Evolutionary conservation across 1,139 yeast genomes (phyloP).

Genomic region (Kodamaea anthophila): DNA sequence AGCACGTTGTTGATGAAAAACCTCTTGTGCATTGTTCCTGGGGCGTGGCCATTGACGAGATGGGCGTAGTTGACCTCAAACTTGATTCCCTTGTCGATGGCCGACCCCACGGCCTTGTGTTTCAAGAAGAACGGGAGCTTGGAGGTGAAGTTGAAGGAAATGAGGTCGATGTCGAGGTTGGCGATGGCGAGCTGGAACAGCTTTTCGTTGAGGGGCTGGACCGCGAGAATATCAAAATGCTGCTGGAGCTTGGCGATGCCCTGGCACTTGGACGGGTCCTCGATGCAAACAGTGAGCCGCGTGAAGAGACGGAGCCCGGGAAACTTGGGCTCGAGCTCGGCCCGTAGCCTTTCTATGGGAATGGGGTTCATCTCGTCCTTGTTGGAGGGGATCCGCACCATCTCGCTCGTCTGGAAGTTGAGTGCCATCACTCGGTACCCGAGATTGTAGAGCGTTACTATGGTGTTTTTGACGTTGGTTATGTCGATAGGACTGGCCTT

Average conservation of each 20-base stretch:
- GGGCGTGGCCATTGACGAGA: constrained; percentile 34
- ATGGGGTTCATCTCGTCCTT: constrained; percentile 33
- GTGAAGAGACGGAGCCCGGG: constrained; percentile 49
- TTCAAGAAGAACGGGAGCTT: constrained; percentile 73
- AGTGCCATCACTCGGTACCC: constrained; percentile 74
- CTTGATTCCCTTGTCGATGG: constrained; percentile 73
- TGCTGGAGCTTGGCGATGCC: constrained; percentile 56
- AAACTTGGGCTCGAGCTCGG: constrained; percentile 29
- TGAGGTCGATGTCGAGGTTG: constrained; percentile 69
- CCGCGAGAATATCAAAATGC: constrained; percentile 73
- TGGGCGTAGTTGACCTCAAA: constrained; percentile 72
- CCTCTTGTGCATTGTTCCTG: constrained; percentile 33
- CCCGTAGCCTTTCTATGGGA: constrained; percentile 19
- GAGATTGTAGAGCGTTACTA: constrained; percentile 52
- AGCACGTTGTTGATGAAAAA: constrained; percentile 66
- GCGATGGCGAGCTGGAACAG: constrained; percentile 71
- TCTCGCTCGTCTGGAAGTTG: constrained; percentile 56
- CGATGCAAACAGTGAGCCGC: constrained; percentile 67
- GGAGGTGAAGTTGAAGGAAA: constrained; percentile 62
- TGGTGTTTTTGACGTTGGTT: constrained; percentile 38
- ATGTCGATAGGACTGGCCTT: constrained; percentile 39
- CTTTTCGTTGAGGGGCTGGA: constrained; percentile 74
- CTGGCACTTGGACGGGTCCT: constrained; percentile 75
- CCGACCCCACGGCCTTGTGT: constrained; percentile 81
- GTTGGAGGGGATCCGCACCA: constrained; percentile 49